Conservation (phyloP, 2,329 filamentous ascomycete genomes). For the Zymoseptoria tritici region DNA sequence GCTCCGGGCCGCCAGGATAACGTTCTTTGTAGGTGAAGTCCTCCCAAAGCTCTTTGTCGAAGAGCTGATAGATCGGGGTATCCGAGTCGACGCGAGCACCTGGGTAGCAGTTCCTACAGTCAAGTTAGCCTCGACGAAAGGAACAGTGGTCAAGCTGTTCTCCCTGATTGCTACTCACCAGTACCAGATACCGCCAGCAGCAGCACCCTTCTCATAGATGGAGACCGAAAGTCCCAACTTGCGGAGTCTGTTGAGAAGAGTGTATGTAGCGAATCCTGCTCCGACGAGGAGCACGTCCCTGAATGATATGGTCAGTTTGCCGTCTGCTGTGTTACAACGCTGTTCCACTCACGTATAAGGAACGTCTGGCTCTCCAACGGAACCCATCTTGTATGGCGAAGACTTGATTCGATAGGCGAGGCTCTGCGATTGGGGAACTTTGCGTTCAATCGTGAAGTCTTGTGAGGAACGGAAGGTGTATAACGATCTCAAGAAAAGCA, state of each 20-base stretch:
- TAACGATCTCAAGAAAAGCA: not conserved
- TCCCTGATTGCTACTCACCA: conserved; percentile 20
- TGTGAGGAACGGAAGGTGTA: not conserved
- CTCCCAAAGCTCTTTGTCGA: conserved; percentile 29
- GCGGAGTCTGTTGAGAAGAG: conserved; percentile 26
- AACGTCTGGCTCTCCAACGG: conserved; percentile 19
- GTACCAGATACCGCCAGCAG: conserved; percentile 32
- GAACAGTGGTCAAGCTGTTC: no score
- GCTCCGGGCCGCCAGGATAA: conserved; percentile 36
- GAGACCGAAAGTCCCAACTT: conserved; percentile 27
- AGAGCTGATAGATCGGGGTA: conserved; percentile 26
- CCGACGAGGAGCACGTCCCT: conserved; percentile 12
- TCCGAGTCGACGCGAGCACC: conserved; percentile 41
- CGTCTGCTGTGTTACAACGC: not conserved
- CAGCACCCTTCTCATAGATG: conserved; percentile 30
- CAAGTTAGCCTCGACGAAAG: not conserved
- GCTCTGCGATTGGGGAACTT: conserved; percentile 3
- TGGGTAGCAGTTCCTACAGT: conserved; percentile 25
- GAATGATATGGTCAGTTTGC: not conserved
- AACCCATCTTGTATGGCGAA: conserved; percentile 22
- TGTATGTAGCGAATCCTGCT: conserved; percentile 17
- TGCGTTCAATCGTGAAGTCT: conserved; percentile 12
- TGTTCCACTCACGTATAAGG: conserved; percentile 10
- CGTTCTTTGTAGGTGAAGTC: conserved; percentile 47
- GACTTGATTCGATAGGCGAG: conserved; percentile 9